Percentiles rank a stretch among this genome's conserved stretches.
These are phyloP conservation scores for Hypocrella siamensis DNA, from an alignment of 2,329 filamentous ascomycete species.

Conservation along the genomic window DNA sequence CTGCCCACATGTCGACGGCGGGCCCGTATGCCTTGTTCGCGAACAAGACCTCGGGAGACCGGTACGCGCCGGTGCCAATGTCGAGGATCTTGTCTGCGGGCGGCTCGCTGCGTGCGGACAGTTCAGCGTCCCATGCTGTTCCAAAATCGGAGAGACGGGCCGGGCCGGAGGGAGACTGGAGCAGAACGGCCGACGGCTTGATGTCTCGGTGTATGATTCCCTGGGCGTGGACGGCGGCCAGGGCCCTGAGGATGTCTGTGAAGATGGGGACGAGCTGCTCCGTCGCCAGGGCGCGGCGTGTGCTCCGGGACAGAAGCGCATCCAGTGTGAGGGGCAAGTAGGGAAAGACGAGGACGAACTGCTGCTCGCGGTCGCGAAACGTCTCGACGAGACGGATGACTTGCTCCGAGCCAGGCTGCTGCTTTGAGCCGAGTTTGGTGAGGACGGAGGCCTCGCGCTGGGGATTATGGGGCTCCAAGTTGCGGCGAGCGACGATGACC, in stretches of 20 bases:
- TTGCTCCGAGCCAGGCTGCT: slow-evolving; percentile 11
- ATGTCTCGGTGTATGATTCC: slow-evolving; percentile 86
- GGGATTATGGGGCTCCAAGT: slow-evolving; percentile 70
- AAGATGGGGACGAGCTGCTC: slow-evolving; percentile 30
- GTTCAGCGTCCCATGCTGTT: slow-evolving; percentile 62
- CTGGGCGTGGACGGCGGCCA: slow-evolving; percentile 54
- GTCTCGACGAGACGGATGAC: slow-evolving; percentile 55
- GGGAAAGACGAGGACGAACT: slow-evolving; percentile 70
- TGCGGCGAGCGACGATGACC: slow-evolving; percentile 59
- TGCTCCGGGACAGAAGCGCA: slow-evolving; percentile 7
- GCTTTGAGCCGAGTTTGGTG: slow-evolving; percentile 29
- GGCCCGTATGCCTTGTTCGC: slow-evolving; percentile 58
- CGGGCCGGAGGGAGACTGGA: slow-evolving; percentile 50
- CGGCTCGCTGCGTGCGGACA: slow-evolving; percentile 46
- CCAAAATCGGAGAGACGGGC: slow-evolving; percentile 84
- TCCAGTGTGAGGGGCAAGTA: slow-evolving; percentile 60
- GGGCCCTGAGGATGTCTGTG: slow-evolving; percentile 51
- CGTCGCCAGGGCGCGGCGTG: slow-evolving; percentile 13
- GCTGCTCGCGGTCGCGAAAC: slow-evolving; percentile 55
- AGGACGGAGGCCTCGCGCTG: slow-evolving; percentile 67
- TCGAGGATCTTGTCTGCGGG: slow-evolving; percentile 67
- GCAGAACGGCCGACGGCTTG: slow-evolving; percentile 79
- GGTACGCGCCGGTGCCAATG: slow-evolving; percentile 83
- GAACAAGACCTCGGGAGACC: slow-evolving; percentile 81
- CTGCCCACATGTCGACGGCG: slow-evolving; percentile 76